Base-by-base conservation (phyloP, 2,329 filamentous ascomycete species). In the Colletotrichum filicis region DNA sequence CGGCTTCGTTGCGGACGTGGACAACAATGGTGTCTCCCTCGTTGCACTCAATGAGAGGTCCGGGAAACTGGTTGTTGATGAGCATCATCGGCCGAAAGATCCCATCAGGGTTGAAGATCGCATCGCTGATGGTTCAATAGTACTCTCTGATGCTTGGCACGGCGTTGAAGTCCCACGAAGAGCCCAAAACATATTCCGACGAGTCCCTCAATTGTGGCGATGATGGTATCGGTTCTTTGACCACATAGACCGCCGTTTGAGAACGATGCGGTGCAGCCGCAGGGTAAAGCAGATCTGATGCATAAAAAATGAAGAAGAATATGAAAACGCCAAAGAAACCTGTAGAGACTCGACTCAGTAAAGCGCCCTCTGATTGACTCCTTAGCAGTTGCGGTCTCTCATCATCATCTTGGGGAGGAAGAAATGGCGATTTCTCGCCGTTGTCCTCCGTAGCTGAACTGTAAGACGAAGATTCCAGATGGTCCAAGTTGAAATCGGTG, bases 41-140 rank as follows among this genome's bases (percentile, higher is more conserved):
- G 75, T 93, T 94, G 74, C 91, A 90, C 75, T 94, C 90, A 58
- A 97, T 89, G 57, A 93, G 81, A 6, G 94, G 94, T 0, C 94
- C 88, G 0, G 94, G 94, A 81, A 93, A 95, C 78, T 92, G 86
- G 46, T 91, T 91, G 78, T 96, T 95, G 82, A 95, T 93, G 49
- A 92, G 89, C 65, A 95, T 88, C 85, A 92, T 88, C 9, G 84
- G 86, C 24, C 87, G 85, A 56, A 81, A 85, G 24, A 91, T 81
- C 4, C 89, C 91, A 76, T 93, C 90, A 0, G 91, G 92, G 66
- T 90, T 91, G 55, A 89, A 85, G 0, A 85, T 82, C 37, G 87
- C 87, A 73, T 92, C 89, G 11, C 82, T 79, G 35, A 94, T 87
- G 0, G 83, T 88, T 91, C 91, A 93, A 73, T 87, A 82, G 76